A percentile compares a stretch with the other conserved stretches of the same genome.
These are phyloP conservation scores for Kluyveromyces marxianus DNA, from an alignment of 1,139 yeast species.

Conservation along the genomic window DNA sequence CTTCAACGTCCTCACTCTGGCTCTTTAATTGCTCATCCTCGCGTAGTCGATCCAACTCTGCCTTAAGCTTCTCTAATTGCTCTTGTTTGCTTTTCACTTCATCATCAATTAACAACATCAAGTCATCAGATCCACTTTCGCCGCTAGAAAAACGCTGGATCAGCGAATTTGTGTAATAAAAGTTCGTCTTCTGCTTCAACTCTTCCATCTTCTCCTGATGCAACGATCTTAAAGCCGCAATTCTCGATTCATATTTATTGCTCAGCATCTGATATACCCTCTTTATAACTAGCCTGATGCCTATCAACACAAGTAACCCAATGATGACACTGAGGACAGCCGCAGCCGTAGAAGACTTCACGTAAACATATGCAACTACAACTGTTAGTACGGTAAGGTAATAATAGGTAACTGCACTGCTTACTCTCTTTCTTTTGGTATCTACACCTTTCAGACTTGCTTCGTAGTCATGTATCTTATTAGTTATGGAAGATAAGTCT, in stretches of 20 bases:
- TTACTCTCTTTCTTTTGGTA: conserved; percentile 12
- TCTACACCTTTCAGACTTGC: conserved; percentile 16
- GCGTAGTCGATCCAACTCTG: conserved; percentile 28
- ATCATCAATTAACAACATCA: conserved; percentile 30
- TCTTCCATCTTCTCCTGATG: conserved; percentile 64
- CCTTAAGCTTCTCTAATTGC: conserved; percentile 35
- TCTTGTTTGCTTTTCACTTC: conserved; percentile 38
- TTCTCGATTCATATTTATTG: conserved; percentile 12
- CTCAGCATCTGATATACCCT: conserved; percentile 9
- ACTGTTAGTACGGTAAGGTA: conserved; percentile 13
- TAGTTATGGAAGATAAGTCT: conserved; percentile 23
- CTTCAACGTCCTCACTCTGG: conserved; percentile 17
- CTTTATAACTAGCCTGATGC: conserved; percentile 8
- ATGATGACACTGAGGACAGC: conserved; percentile 5
- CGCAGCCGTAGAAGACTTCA: conserved; percentile 1
- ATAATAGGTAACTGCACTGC: conserved; percentile 16
- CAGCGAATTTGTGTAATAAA: conserved; percentile 65
- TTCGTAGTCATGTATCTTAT: conserved; percentile 25
- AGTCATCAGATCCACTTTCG: conserved; percentile 30
- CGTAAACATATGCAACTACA: conserved; percentile 10
- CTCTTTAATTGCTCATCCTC: conserved; percentile 12
- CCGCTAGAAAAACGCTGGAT: conserved; percentile 56
- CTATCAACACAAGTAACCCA: conserved; percentile 8
- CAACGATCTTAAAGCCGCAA: conserved; percentile 38
- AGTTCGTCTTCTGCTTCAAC: conserved; percentile 71